Conservation (phyloP, 2,329 filamentous ascomycete genomes). For the Aureobasidium subglaciale region DNA sequence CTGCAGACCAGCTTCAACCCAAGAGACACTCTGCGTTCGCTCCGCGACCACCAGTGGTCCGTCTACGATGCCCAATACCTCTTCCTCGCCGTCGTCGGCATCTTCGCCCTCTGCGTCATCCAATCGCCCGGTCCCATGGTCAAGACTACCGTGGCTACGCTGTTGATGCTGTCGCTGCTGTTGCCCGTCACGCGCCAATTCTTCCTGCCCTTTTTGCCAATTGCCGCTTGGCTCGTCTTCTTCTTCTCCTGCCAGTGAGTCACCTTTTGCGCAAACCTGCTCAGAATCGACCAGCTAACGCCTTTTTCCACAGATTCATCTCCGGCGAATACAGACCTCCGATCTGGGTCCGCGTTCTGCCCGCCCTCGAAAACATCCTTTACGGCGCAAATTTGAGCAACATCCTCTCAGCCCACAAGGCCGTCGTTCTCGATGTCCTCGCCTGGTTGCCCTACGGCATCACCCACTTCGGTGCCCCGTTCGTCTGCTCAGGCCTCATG, state of each 20-base stretch:
- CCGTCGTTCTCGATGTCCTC: slow-evolving; percentile 73
- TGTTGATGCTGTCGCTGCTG: slow-evolving; percentile 62
- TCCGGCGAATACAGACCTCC: slow-evolving; percentile 80
- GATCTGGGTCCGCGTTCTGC: slow-evolving; percentile 92
- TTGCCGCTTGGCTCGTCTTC: slow-evolving; percentile 80
- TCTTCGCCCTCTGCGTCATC: slow-evolving; percentile 80
- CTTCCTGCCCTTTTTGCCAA: slow-evolving; percentile 77
- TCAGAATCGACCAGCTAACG: not conserved
- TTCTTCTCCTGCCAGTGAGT: slow-evolving; percentile 91
- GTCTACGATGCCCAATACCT: slow-evolving; percentile 81
- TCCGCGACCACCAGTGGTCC: slow-evolving; percentile 73
- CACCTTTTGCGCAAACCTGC: not conserved
- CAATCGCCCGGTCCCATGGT: slow-evolving; percentile 68
- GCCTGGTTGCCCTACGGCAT: slow-evolving; percentile 93
- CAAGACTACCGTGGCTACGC: slow-evolving; percentile 65
- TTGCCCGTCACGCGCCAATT: slow-evolving; percentile 86
- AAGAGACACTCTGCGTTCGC: slow-evolving; percentile 64
- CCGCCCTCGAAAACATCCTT: slow-evolving; percentile 89
- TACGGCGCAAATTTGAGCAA: slow-evolving; percentile 95
- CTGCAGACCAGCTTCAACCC: slow-evolving; percentile 79
- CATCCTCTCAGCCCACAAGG: slow-evolving; percentile 84
- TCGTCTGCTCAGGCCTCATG: slow-evolving; percentile 68
- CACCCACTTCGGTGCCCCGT: slow-evolving; percentile 80
- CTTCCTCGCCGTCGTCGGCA: slow-evolving; percentile 62
- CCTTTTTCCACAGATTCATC: slow-evolving; percentile 62